Base-by-base conservation (phyloP, 2,329 filamentous ascomycete species). In the Colletotrichum orbiculare region DNA sequence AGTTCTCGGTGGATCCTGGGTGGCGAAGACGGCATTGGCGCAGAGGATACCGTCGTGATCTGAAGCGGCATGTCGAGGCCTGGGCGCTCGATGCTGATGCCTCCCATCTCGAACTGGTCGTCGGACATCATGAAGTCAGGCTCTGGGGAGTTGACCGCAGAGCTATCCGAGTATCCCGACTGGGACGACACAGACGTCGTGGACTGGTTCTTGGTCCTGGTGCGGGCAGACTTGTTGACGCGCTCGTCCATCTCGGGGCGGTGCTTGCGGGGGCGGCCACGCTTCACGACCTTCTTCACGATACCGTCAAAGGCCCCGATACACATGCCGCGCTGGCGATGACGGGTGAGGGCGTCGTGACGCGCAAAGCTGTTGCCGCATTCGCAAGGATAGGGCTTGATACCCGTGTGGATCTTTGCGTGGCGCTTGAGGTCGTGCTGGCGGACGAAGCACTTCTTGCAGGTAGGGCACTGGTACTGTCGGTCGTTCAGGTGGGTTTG, bases 341-440 rank as follows among this genome's bases (percentile, higher is more conserved):
- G 96, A 60, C 96, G 88, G 25, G 96, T 98, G 57, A 99, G 85
- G 13, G 96, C 96, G 76, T 99, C 96, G 73, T 98, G 95, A 61
- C 96, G 89, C 39, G 95, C 95, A 76, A 99, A 99, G 70, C 91
- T 93, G 78, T 96, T 96, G 62, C 95, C 94, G 75, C 96, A 99
- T 68, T 93, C 89, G 79, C 96, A 99, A 49, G 93, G 91, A 76
- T 97, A 97, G 5, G 95, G 94, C 82, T 97, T 97, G 79, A 96
- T 91, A 54, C 94, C 94, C 1, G 93, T 97, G 79, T 99, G 96
- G 63, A 98, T 99, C 81, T 98, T 97, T 70, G 94, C 91, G 75
- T 99, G 96, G 66, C 96, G 89, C 83, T 98, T 99, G 67, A 98
- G 88, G 76, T 99, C 96, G 76, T 99, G 96, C 72, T 97, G 94